Evolutionary conservation across 257 asterid genomes (phyloP).

Genomic region (Paraleonurus japonicus): DNA sequence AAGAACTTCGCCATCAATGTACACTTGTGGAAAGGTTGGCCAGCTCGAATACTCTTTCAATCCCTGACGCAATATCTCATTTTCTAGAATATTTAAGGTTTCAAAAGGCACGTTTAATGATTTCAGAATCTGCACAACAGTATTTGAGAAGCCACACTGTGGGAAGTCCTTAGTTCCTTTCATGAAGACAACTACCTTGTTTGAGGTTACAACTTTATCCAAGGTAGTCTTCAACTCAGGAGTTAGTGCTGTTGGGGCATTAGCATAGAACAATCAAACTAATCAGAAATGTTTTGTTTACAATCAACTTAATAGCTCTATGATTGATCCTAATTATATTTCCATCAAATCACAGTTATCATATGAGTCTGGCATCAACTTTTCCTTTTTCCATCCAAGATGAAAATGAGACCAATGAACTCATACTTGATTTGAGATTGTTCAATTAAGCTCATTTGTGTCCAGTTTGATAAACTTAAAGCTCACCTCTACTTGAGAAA

Average conservation of each 20-base stretch:
- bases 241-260: constrained; percentile 55
- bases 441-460: neutral
- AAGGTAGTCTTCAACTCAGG: constrained; percentile 69
- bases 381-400: neutral
- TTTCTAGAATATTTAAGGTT: constrained; percentile 71
- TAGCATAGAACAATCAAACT: neutral
- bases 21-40: constrained; percentile 94
- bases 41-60: constrained; percentile 86
- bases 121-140: constrained; percentile 78
- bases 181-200: constrained; percentile 78
- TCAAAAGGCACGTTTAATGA: constrained; percentile 74
- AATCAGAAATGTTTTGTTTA: neutral
- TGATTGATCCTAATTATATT: neutral
- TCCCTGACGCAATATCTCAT: constrained; percentile 77
- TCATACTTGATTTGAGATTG: neutral
- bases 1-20: constrained; percentile 88
- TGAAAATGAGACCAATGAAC: neutral
- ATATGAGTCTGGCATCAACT: neutral
- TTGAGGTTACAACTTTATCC: constrained; percentile 80
- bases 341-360: neutral
- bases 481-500: neutral
- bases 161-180: constrained; percentile 94
- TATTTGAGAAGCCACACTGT: constrained; percentile 86
- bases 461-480: neutral
- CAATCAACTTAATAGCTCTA: neutral